Evolutionary conservation across 2,329 filamentous ascomycete genomes (phyloP), one percentile per base, ranked within the genome.

Genomic region (Exophiala calicioides): DNA sequence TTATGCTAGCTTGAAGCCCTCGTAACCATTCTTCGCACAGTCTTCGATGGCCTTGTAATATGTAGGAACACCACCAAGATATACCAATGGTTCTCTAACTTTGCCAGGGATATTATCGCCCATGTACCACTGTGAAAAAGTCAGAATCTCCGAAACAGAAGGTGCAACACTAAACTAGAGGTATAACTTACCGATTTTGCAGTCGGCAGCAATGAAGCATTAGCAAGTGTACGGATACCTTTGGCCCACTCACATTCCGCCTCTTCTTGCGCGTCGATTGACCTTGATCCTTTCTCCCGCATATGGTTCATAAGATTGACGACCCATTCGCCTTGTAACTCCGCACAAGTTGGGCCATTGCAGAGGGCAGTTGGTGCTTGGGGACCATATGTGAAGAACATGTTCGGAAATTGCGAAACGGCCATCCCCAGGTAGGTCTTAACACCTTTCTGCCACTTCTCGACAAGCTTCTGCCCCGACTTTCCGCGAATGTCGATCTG

Each of bases 271-370:
- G 47, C 30, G 3, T 47, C 32, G 15, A 51, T 51, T 7, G 19
- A 32, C 20, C 24, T 26, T 21, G 43, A 23, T 10, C 16, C n/a
- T 4, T 47, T n/a, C 7, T 20, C 5, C 2, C 35, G 29, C 26
- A 47, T 23, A 13, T 37, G 31, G 6, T 37, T 20, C 16, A 51
- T 8, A 19, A 35, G 42, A n/a, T 37, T 20, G 3, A 47, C 36
- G 19, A 55, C 52, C 78, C 77, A 82, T 0, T 75, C 65, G 2
- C 78, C 79, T 56, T 83, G 80, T 0, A 77, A 54, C 52, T 81
- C 77, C 7, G 76, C 70, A 0, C 67, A 71, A 0, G 74, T 71
- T 0, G 80, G 80, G 0, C 78, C 79, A 7, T 37, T 42, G 3
- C 24, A 37, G 18, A 47, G 42, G 2, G 44, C 44, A 3, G 77